Conservation (phyloP, 2,329 filamentous ascomycete genomes). For the Colletotrichum chlorophyti region DNA sequence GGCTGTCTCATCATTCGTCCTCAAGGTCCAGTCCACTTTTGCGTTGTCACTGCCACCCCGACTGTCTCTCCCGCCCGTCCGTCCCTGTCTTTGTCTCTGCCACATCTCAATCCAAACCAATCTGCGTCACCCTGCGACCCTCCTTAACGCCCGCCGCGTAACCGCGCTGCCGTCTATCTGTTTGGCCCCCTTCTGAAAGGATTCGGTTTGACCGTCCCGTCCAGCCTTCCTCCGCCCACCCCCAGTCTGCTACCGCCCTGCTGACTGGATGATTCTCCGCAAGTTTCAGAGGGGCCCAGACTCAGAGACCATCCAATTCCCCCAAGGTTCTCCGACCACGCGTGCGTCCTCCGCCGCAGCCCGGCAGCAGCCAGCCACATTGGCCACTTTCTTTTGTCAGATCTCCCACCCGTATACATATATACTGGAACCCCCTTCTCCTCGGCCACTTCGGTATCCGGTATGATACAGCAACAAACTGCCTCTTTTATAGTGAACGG, state of each 20-base stretch:
- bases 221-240: background rate
- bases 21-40: too few species aligned
- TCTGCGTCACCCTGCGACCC: slow-evolving; percentile 20
- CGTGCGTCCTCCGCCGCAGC: slow-evolving; percentile 9
- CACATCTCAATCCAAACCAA: too few species aligned
- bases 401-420: slow-evolving; percentile 32
- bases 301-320: slow-evolving; percentile 9
- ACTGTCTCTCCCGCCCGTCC: background rate
- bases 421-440: slow-evolving; percentile 21
- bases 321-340: slow-evolving; percentile 15
- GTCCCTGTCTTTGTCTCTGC: slow-evolving; percentile 1
- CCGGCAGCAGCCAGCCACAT: slow-evolving; percentile 13
- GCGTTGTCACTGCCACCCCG: background rate
- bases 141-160: background rate
- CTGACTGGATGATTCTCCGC: slow-evolving; percentile 25
- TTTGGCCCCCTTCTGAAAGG: background rate
- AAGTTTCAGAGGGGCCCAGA: slow-evolving; percentile 23
- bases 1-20: too few species aligned
- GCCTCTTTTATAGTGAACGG: slow-evolving; percentile 47
- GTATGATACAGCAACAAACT: slow-evolving; percentile 54
- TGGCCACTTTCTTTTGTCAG: slow-evolving; percentile 21
- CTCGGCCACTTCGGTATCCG: slow-evolving; percentile 35
- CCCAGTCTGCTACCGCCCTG: background rate
- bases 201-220: background rate
- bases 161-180: background rate